A percentile compares a stretch with the other conserved stretches of the same genome.
phyloP scores from a whole-genome alignment of 1,284 basidiomycete species.

The Inonotus hispidus region DNA sequence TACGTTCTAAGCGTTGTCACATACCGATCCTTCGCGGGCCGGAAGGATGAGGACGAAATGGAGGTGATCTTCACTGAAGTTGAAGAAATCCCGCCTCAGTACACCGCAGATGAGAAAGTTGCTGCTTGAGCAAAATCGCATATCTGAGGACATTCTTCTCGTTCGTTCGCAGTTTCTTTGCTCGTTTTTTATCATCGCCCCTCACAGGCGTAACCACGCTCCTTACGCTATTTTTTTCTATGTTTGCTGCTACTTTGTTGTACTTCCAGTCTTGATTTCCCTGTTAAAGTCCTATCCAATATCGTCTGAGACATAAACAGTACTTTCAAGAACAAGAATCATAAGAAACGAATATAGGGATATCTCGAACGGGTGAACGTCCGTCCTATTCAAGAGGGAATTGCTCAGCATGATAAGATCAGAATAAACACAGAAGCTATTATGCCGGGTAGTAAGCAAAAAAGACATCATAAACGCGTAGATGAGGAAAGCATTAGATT shows the following conservation, averaged over 20 bases:
- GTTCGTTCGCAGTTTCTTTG: neutral
- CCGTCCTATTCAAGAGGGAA: too few species aligned
- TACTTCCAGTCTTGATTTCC: neutral
- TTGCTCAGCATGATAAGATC: too few species aligned
- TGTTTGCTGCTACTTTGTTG: neutral
- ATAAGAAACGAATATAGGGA: neutral
- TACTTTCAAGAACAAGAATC: neutral
- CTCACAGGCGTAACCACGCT: neutral
- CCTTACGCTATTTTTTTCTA: neutral
- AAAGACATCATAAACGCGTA: neutral
- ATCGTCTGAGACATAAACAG: neutral
- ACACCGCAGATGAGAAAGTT: conserved; percentile 41
- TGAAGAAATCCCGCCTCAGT: conserved; percentile 21
- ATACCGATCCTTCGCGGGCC: conserved; percentile 41
- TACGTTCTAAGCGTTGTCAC: conserved; percentile 61
- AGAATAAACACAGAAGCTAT: too few species aligned
- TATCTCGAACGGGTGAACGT: neutral
- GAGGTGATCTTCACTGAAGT: conserved; percentile 34
- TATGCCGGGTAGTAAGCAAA: neutral
- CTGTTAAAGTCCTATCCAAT: neutral
- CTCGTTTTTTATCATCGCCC: neutral
- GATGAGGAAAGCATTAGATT: neutral
- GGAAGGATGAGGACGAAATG: conserved; percentile 30
- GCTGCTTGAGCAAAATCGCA: conserved; percentile 3
- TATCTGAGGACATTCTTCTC: neutral